These are phyloP conservation scores for Cyclostephanos invisitatus DNA, from an alignment of 108 stramenopile genomes.

Conservation along the genomic window DNA sequence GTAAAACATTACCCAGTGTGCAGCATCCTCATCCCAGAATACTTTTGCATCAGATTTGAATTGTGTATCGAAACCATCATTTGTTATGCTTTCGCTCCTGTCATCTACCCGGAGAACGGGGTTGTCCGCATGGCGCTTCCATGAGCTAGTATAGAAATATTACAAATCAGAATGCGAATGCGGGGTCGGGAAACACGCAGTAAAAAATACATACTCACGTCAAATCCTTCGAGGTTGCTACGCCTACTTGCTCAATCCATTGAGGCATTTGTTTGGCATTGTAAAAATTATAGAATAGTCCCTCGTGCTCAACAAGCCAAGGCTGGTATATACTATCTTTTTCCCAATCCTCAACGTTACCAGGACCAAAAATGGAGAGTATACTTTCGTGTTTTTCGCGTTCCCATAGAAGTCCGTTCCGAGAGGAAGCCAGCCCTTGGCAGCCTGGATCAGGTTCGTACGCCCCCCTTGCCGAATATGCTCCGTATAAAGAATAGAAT, in stretches of 20 bases:
- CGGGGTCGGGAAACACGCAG: too few relatives aligned
- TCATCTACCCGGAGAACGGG: constrained; percentile 29
- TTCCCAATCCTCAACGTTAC: constrained; percentile 31
- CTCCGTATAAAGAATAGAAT: constrained; percentile 41
- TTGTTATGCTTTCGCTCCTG: neutral
- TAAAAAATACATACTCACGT: too few relatives aligned
- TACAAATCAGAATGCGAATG: too few relatives aligned
- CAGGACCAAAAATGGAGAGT: constrained; percentile 42
- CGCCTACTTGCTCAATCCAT: constrained; percentile 49
- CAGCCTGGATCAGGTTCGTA: constrained; percentile 39
- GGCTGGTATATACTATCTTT: constrained; percentile 48
- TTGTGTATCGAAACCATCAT: constrained; percentile 25
- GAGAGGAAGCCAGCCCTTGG: constrained; percentile 41
- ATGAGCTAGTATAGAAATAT: too few relatives aligned
- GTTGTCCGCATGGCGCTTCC: constrained; percentile 37
- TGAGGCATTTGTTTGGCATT: constrained; percentile 56
- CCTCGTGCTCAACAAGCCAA: constrained; percentile 44
- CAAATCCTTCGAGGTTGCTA: constrained; percentile 43
- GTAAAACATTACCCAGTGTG: constrained; percentile 50
- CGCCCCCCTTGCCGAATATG: constrained; percentile 31
- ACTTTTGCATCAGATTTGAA: constrained; percentile 48
- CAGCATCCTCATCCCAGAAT: constrained; percentile 24
- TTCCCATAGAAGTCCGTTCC: constrained; percentile 44
- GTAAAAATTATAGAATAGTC: constrained; percentile 47
- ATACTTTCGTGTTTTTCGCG: constrained; percentile 35